Conservation (phyloP, 768 basidiomycete genomes). For the Pleurotus cornucopiae region DNA sequence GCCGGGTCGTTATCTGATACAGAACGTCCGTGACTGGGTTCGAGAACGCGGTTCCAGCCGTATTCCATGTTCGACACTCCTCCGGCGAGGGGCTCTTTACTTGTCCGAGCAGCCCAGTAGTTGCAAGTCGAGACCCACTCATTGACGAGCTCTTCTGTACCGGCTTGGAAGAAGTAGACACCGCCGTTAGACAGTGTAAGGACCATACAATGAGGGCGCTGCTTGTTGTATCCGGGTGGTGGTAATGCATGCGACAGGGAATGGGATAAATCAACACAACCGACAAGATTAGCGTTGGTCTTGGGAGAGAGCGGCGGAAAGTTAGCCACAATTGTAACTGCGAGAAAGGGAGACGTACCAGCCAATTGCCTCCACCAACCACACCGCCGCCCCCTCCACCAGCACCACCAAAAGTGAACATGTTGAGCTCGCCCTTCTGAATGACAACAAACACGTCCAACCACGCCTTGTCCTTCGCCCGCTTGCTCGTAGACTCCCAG, state of each 20-base stretch:
- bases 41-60: constrained; percentile 85
- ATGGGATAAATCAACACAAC: constrained; percentile 82
- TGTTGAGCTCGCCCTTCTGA: constrained; percentile 88
- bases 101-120: constrained; percentile 96
- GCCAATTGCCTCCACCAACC: constrained; percentile 97
- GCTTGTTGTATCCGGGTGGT: constrained; percentile 85
- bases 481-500: constrained; percentile 80
- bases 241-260: constrained; percentile 85
- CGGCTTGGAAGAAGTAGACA: constrained; percentile 98
- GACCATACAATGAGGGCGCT: constrained; percentile 94
- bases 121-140: constrained; percentile 99
- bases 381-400: constrained; percentile 56
- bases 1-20: constrained; percentile 54
- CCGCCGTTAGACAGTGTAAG: constrained; percentile 84
- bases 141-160: constrained; percentile 96
- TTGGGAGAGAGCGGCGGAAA: constrained; percentile 21
- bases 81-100: constrained; percentile 91
- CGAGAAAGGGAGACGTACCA: constrained; percentile 52
- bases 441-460: constrained; percentile 95
- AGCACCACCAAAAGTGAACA: constrained; percentile 90
- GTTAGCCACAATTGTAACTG: no score
- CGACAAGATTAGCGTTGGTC: constrained; percentile 85
- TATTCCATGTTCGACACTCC: constrained; percentile 99
- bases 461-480: constrained; percentile 89
- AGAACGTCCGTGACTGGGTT: constrained; percentile 48